Conservation (phyloP, 2,329 filamentous ascomycete genomes). For the Huntiella omanensis region DNA sequence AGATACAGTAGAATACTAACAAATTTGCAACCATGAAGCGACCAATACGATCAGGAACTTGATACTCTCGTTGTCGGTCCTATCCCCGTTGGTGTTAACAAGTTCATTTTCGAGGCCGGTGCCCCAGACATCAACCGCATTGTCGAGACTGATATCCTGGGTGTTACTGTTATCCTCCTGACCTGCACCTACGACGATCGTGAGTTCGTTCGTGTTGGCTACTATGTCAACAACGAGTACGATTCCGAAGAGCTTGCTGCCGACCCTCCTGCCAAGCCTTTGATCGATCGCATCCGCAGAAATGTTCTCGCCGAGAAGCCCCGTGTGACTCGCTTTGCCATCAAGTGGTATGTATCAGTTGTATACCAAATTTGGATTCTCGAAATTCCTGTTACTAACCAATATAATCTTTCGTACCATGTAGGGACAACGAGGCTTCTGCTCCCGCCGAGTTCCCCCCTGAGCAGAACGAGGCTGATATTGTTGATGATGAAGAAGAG, state of each 20-base stretch:
- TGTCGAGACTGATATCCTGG: conserved; percentile 84
- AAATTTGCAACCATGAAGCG: conserved; percentile 28
- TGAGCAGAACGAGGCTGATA: conserved; percentile 90
- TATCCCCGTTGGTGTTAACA: conserved; percentile 95
- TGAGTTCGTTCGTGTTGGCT: conserved; percentile 94
- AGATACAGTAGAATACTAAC: neutral
- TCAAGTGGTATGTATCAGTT: conserved; percentile 63
- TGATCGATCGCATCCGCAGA: conserved; percentile 78
- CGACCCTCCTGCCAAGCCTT: conserved; percentile 78
- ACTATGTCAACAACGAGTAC: conserved; percentile 99
- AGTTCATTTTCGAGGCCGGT: conserved; percentile 94
- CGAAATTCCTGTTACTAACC: neutral
- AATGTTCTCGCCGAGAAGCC: conserved; percentile 96
- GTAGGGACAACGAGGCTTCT: conserved; percentile 91
- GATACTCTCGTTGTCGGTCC: conserved; percentile 91
- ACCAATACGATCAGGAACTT: conserved; percentile 95
- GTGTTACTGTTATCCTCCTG: conserved; percentile 89
- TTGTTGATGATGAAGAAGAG: conserved; percentile 63
- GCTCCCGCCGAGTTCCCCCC: conserved; percentile 91
- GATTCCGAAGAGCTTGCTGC: conserved; percentile 74
- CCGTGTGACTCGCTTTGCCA: conserved; percentile 88
- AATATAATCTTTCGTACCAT: neutral
- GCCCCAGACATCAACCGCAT: conserved; percentile 80
- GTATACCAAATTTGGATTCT: neutral
- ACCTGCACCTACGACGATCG: conserved; percentile 92